Evolutionary conservation across 2,329 filamentous ascomycete species (phyloP).

Genomic region (Xenosphaeropsis pyriputrescens): DNA sequence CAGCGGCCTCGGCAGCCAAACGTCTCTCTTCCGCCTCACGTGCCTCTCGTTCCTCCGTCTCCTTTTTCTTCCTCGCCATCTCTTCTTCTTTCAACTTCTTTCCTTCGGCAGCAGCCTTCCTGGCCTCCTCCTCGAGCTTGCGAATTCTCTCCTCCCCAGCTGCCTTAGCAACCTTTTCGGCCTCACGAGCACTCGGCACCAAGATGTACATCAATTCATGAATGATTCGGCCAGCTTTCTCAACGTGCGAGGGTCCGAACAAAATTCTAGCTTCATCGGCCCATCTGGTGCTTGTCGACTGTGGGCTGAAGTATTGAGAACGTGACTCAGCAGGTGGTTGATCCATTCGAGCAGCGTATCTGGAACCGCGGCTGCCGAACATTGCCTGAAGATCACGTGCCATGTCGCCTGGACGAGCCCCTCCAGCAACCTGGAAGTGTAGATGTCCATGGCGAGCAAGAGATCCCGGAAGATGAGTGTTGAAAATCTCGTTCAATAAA

Average conservation of each 20-base stretch:
- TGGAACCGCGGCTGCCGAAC: conserved; percentile 17
- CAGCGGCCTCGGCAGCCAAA: conserved; percentile 31
- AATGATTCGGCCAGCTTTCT: conserved; percentile 54
- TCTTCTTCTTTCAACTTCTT: conserved; percentile 57
- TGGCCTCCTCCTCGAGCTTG: conserved; percentile 43
- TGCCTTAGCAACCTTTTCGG: conserved; percentile 57
- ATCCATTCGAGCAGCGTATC: conserved; percentile 11
- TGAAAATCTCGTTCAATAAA: conserved; percentile 16
- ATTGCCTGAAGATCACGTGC: conserved; percentile 33
- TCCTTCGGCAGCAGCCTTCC: conserved; percentile 50
- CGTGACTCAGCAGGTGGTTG: conserved; percentile 14
- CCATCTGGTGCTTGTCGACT: conserved; percentile 65
- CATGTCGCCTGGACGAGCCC: conserved; percentile 30
- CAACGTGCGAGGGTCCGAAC: conserved; percentile 53
- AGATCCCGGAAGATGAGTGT: conserved; percentile 16
- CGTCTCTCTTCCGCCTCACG: conserved; percentile 42
- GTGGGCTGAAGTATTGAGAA: conserved; percentile 42
- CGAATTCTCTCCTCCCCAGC: conserved; percentile 37
- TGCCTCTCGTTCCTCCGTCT: conserved; percentile 54
- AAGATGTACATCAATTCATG: conserved; percentile 58
- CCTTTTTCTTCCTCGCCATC: conserved; percentile 49
- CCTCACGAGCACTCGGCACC: conserved; percentile 72
- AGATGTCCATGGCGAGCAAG: conserved; percentile 31
- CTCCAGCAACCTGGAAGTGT: conserved; percentile 42
- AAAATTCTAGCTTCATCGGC: conserved; percentile 80